phyloP scores from a whole-genome alignment of 2,329 filamentous ascomycete species.

The Exophiala sp. region DNA sequence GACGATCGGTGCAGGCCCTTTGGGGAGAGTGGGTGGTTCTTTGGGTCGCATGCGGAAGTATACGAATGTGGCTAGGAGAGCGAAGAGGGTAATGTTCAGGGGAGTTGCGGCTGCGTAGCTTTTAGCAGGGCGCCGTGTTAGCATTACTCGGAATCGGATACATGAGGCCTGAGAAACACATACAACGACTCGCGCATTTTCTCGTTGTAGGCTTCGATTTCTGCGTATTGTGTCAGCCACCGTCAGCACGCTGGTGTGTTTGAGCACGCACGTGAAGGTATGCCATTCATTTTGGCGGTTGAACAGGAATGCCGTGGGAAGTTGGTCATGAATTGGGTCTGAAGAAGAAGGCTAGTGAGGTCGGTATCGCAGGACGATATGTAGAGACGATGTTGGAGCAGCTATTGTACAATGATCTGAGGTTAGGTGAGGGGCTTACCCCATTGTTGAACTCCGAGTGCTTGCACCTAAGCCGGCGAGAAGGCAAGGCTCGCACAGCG shows the following conservation, averaged over 20 bases:
- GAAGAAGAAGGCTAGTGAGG: no score
- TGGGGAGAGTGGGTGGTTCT: constrained; percentile 50
- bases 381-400: no score
- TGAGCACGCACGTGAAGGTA: not conserved
- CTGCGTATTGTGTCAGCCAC: not conserved
- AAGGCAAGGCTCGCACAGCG: no score
- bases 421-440: no score
- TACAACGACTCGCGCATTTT: constrained; percentile 6
- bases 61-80: constrained; percentile 52
- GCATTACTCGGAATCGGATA: no score
- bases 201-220: constrained; percentile 5
- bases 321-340: no score
- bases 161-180: not conserved
- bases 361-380: no score
- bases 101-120: constrained; percentile 20
- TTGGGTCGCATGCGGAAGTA: constrained; percentile 60
- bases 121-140: no score
- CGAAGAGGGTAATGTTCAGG: constrained; percentile 58
- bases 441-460: no score
- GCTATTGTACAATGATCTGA: no score
- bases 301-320: no score
- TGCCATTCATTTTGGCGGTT: constrained; percentile 3
- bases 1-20: constrained; percentile 64
- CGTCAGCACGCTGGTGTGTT: not conserved
- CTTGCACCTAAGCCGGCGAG: no score